Base-by-base conservation (phyloP, 495 filamentous ascomycete species). In the Penicillium turbatum region DNA sequence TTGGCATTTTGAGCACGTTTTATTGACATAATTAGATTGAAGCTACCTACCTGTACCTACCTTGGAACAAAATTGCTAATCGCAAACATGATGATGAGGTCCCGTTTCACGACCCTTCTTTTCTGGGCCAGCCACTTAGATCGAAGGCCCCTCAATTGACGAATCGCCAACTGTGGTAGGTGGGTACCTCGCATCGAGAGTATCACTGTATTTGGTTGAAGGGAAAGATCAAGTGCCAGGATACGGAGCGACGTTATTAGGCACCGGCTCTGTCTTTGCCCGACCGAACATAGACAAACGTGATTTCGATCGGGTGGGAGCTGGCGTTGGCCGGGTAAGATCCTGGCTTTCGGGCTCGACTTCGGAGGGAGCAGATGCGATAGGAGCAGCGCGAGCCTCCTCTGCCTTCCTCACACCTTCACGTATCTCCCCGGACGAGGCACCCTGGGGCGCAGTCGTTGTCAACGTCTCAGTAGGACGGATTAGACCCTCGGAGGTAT, bases 391-490 rank as follows among this genome's bases (percentile, higher is more conserved):
- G 7, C 69, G 66, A 9, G 71, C 65, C 40, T 68, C 56, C 34
- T 75, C 67, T 2, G 64, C 74, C 34, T 66, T 71, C 56, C 59
- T 66, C 32, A 77, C 70, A 0, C 76, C 75, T 12, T 68, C 62
- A 1, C 73, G 72, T 12, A 78, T 59, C 36, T 77, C 73, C 1
- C 69, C 66, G 1, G 66, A 47, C 6, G 74, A 67, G 6, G 76
- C 76, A 12, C 75, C 76, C 24, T 63, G 66, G 3, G 75, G 70
- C 5, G 76, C 77, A 1, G 72, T 78, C 0, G 77, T 80, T 2
- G 68, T 75, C 27, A 71, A 57, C 6, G 73, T 75, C 50, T 76
- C 69, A 2, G 70, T 72, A 7, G 67, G 56, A n/a, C 72, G 71
- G 13, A 77, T 74, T 35, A 56, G 50, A 10, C 54, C 60, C 17